Conservation (phyloP, 2,329 filamentous ascomycete species). For the Neopestalotiopsis sp. region DNA sequence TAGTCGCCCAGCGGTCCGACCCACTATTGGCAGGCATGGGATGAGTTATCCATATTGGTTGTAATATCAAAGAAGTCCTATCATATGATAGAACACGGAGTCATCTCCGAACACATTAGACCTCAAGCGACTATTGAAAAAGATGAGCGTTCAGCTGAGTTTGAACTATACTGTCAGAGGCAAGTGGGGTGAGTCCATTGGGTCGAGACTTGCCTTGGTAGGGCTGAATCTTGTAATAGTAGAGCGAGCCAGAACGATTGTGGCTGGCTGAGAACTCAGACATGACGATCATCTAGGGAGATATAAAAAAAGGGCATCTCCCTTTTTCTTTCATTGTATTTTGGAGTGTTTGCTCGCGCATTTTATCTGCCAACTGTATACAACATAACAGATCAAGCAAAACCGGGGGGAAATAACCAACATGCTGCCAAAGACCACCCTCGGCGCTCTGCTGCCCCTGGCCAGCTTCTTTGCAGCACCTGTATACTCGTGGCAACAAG, state of each 20-base stretch:
- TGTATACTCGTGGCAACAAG: not conserved
- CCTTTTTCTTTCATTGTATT: not conserved
- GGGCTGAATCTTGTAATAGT: not conserved
- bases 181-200: not conserved
- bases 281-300: not conserved
- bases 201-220: not conserved
- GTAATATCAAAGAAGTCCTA: not conserved
- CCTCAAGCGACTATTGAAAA: not conserved
- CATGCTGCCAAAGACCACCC: not conserved
- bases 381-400: not conserved
- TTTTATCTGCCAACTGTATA: not conserved
- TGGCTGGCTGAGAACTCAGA: conserved; percentile 1
- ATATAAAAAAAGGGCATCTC: not conserved
- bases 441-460: not conserved
- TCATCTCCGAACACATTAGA: not conserved
- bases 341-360: not conserved
- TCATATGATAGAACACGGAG: too few relatives aligned
- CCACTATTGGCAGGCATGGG: too few relatives aligned
- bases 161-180: not conserved
- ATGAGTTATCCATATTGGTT: not conserved
- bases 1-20: too few relatives aligned
- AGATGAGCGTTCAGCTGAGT: not conserved
- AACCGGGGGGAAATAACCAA: not conserved
- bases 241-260: not conserved
- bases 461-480: not conserved